These are phyloP conservation scores for Colletotrichum filicis DNA, from an alignment of 2,329 filamentous ascomycete genomes.

Conservation along the genomic window DNA sequence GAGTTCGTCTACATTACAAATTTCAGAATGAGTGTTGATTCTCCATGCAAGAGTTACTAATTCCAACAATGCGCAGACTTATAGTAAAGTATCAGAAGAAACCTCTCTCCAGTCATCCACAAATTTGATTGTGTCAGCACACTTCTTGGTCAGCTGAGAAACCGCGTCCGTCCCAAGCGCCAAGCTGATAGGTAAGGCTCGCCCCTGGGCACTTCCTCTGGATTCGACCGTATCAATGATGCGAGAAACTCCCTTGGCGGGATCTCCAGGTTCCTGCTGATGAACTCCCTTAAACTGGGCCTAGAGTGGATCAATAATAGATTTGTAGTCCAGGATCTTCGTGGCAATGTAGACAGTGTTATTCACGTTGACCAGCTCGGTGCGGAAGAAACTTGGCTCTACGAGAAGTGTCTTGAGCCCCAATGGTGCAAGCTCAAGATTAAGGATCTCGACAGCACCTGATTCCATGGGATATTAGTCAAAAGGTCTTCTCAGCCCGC, in stretches of 20 bases:
- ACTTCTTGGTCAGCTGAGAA: neutral
- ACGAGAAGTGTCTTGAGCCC: conserved; percentile 50
- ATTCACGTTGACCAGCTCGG: conserved; percentile 45
- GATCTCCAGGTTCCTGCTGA: conserved; percentile 56
- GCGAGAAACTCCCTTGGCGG: conserved; percentile 57
- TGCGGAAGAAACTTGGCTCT: conserved; percentile 60
- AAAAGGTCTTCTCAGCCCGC: no score
- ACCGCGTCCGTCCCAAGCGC: neutral
- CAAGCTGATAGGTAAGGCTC: neutral
- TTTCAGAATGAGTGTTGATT: no score
- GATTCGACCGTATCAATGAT: conserved; percentile 64
- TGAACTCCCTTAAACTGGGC: neutral
- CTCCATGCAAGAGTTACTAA: no score
- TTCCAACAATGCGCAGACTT: no score
- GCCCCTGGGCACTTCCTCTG: neutral
- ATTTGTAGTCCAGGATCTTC: conserved; percentile 39
- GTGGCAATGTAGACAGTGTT: conserved; percentile 44
- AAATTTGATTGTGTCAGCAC: neutral
- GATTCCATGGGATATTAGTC: neutral
- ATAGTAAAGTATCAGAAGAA: neutral
- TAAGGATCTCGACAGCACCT: conserved; percentile 45
- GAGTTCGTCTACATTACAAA: no score
- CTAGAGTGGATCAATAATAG: neutral
- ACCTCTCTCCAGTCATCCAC: neutral
- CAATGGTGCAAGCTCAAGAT: conserved; percentile 43